Evolutionary conservation across 371 early-diverging fungal genomes (phyloP), one percentile per base, ranked within the genome.

Genomic region (Rhizopus microsporus): DNA sequence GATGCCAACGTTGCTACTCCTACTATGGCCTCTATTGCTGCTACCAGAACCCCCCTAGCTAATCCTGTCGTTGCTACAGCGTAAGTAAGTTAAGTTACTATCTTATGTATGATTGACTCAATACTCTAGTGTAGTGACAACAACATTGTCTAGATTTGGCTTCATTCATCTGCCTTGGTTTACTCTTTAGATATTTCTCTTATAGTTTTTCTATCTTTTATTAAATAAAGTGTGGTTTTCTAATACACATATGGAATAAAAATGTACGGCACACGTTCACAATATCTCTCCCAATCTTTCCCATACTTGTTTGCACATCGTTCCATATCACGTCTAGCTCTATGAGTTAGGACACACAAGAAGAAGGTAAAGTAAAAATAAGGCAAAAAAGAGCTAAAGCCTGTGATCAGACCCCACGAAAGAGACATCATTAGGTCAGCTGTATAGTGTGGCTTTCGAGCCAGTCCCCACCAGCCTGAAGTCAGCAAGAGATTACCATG

Each of bases 301-400:
- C 92, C 92, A 64, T 94, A 94, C 81, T 94, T 94, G 52, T 75
- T 75, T 16, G 84, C 80, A 70, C 95, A 94, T 58, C 87, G 82
- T 46, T 87, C 80, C 71, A 93, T 91, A 68, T 94, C 95, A 44
- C 95, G 81, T 44, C 75, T 71, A 5, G 85, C 89, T 52, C 95
- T 90, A 75, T 94, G 95, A 44, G 86, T 76, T 16, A 94, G 78
- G 34, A 93, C 85, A 37, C 85, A 69, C 31, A 84, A 62, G 66
- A 94, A 93, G 83, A 92, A 94, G 67, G 85, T 68, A 38, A 88
- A 75, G 69, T 95, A 94, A 71, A 93, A 94, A 82, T 90, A 95
- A n/a, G 94, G 88, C 62, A 95, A 75, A 67, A 85, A 80, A 12
- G 88, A 82, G 37, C 71, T 80, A 61, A 90, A 88, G 37, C 93